A percentile compares a stretch with the other conserved stretches of the same genome.
Evolutionary conservation across 768 basidiomycete species (phyloP).

Genomic region (Mycena metata): DNA sequence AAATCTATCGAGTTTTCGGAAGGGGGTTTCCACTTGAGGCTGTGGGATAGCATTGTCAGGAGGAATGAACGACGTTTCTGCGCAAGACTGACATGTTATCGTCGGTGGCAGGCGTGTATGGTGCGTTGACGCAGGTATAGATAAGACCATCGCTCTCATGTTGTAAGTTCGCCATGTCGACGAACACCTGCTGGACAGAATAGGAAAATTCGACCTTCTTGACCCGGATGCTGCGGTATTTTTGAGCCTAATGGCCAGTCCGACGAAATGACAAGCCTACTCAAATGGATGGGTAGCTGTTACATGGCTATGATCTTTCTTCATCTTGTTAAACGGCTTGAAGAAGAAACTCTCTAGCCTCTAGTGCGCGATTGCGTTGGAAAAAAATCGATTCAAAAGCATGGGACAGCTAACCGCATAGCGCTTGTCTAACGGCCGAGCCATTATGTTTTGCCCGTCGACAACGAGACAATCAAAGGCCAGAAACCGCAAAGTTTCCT

Average conservation of each 20-base stretch:
- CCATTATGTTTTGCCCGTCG: slow-evolving; percentile 90
- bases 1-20: slow-evolving; percentile 99
- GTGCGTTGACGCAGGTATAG: slow-evolving; percentile 91
- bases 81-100: slow-evolving; percentile 80
- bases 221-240: slow-evolving; percentile 75
- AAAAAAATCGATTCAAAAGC: slow-evolving; percentile 2
- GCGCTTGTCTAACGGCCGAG: slow-evolving; percentile 82
- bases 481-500: slow-evolving; percentile 84
- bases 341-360: slow-evolving; percentile 86
- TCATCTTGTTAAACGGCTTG: slow-evolving; percentile 81
- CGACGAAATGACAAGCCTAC: slow-evolving; percentile 60
- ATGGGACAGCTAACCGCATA: slow-evolving; percentile 77
- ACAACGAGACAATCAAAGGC: slow-evolving; percentile 95
- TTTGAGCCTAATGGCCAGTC: slow-evolving; percentile 23
- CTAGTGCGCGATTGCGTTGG: slow-evolving; percentile 53
- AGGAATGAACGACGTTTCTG: not conserved
- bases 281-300: slow-evolving; percentile 80
- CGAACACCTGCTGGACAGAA: slow-evolving; percentile 87
- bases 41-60: slow-evolving; percentile 47
- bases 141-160: slow-evolving; percentile 97
- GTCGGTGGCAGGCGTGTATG: slow-evolving; percentile 90
- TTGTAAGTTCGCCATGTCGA: slow-evolving; percentile 85
- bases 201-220: slow-evolving; percentile 93
- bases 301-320: slow-evolving; percentile 78
- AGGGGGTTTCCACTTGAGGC: slow-evolving; percentile 99